These are phyloP conservation scores for Inonotus hispidus DNA, from an alignment of 1,284 basidiomycete species.

Conservation along the genomic window DNA sequence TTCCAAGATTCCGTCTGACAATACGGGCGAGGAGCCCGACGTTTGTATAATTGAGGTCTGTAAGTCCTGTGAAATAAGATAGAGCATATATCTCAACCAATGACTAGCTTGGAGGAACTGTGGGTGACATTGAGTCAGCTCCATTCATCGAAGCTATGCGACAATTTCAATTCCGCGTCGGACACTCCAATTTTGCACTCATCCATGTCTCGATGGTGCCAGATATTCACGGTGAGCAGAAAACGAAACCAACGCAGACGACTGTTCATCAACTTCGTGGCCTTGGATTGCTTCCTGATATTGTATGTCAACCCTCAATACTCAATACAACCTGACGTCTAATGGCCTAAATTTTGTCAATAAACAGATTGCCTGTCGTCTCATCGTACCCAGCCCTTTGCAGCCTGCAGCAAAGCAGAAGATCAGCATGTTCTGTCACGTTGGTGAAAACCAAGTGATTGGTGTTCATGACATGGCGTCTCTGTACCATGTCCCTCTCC, in stretches of 20 bases:
- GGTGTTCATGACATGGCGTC: conserved; percentile 96
- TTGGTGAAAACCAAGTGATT: conserved; percentile 88
- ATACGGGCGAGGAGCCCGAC: conserved; percentile 90
- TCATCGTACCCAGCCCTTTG: conserved; percentile 68
- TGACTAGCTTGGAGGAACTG: conserved; percentile 85
- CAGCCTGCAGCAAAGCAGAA: conserved; percentile 87
- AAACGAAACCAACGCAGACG: conserved; percentile 98
- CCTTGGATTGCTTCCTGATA: conserved; percentile 88
- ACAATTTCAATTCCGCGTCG: conserved; percentile 99
- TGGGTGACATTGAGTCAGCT: conserved; percentile 94
- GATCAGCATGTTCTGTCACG: conserved; percentile 99
- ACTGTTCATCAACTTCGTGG: conserved; percentile 94
- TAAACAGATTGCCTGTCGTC: conserved; percentile 83
- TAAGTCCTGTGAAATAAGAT: not conserved
- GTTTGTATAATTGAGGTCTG: conserved; percentile 94
- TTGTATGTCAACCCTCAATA: conserved; percentile 48
- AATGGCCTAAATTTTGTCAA: not conserved
- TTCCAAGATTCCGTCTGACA: conserved; percentile 90
- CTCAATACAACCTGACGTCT: not conserved
- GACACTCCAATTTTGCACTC: conserved; percentile 94
- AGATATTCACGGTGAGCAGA: conserved; percentile 97
- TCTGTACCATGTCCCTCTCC: conserved; percentile 95
- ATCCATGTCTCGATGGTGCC: conserved; percentile 98
- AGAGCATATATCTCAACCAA: conserved; percentile 7
- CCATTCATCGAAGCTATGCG: conserved; percentile 99